phyloP scores from a whole-genome alignment of 1,284 basidiomycete genomes.

The Coniophora puteana region DNA sequence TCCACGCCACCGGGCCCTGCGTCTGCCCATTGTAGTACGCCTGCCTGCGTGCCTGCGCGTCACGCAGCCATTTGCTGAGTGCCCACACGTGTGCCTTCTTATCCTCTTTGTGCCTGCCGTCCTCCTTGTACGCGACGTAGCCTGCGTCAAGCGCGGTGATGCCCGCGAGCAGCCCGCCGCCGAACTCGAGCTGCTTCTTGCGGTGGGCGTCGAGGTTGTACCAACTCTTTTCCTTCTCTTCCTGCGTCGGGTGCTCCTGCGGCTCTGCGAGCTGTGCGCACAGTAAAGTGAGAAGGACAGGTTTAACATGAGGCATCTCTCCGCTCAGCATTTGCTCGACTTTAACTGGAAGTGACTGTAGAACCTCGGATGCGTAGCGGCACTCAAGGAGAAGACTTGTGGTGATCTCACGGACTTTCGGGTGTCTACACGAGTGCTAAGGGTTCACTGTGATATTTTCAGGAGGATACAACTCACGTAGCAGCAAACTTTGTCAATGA shows the following conservation, averaged over 20 bases:
- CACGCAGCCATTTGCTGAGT: conserved; percentile 51
- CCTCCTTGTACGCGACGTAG: conserved; percentile 47
- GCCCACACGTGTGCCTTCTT: conserved; percentile 51
- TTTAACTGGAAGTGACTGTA: too few relatives aligned
- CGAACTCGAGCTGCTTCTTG: conserved; percentile 62
- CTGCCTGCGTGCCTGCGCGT: conserved; percentile 50
- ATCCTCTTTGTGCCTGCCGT: conserved; percentile 58
- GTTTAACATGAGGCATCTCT: too few relatives aligned
- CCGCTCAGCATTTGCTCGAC: too few relatives aligned
- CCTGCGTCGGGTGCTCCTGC: conserved; percentile 37
- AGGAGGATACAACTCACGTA: too few relatives aligned
- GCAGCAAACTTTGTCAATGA: too few relatives aligned
- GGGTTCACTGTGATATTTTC: too few relatives aligned
- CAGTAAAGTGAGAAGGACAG: too few relatives aligned
- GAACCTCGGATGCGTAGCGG: too few relatives aligned
- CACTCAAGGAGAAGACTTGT: too few relatives aligned
- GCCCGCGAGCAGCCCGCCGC: conserved; percentile 58
- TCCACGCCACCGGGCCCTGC: conserved; percentile 52
- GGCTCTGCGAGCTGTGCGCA: too few relatives aligned
- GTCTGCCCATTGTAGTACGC: conserved; percentile 44
- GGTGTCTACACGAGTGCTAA: too few relatives aligned
- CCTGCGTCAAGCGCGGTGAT: conserved; percentile 49
- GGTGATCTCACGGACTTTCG: too few relatives aligned
- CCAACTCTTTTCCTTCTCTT: conserved; percentile 56
- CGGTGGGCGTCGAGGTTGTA: conserved; percentile 47